Conservation (phyloP, 768 basidiomycete species). For the Coprinopsis strossmayeri region DNA sequence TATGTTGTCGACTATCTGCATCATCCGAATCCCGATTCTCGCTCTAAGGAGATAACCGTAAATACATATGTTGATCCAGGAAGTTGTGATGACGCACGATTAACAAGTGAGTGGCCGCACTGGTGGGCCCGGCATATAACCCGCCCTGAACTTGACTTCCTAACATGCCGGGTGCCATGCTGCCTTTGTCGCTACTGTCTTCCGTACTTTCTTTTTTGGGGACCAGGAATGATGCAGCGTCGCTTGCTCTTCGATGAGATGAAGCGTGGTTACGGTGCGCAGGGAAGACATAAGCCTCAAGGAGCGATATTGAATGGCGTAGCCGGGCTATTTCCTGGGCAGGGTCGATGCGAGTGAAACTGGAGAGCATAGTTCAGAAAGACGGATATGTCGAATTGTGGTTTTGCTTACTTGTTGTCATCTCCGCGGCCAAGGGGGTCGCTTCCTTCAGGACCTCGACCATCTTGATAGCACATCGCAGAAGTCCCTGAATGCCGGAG, state of each 20-base stretch:
- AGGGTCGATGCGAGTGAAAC: conserved; percentile 50
- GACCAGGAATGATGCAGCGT: conserved; percentile 28
- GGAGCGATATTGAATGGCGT: conserved; percentile 59
- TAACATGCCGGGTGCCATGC: conserved; percentile 56
- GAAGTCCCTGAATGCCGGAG: conserved; percentile 53
- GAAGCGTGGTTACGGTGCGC: conserved; percentile 29
- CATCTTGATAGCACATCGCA: conserved; percentile 75
- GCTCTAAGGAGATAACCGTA: conserved; percentile 26
- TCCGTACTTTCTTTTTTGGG: conserved; percentile 52
- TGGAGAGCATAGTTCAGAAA: conserved; percentile 17
- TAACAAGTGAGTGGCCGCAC: conserved; percentile 62
- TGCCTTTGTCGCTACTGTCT: conserved; percentile 38
- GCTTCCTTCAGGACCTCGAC: conserved; percentile 51
- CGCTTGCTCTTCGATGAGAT: conserved; percentile 30
- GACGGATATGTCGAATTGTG: conserved; percentile 12
- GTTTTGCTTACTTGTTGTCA: conserved; percentile 47
- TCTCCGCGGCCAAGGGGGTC: conserved; percentile 50
- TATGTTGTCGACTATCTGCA: conserved; percentile 43
- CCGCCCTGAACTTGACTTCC: conserved; percentile 62
- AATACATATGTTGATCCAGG: conserved; percentile 11
- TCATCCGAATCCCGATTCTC: conserved; percentile 48
- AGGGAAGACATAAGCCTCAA: conserved; percentile 55
- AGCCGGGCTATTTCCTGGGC: conserved; percentile 61
- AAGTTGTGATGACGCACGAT: conserved; percentile 34
- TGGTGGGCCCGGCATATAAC: conserved; percentile 75